phyloP scores from a whole-genome alignment of 768 basidiomycete genomes.

The Lactifluus rugatus region DNA sequence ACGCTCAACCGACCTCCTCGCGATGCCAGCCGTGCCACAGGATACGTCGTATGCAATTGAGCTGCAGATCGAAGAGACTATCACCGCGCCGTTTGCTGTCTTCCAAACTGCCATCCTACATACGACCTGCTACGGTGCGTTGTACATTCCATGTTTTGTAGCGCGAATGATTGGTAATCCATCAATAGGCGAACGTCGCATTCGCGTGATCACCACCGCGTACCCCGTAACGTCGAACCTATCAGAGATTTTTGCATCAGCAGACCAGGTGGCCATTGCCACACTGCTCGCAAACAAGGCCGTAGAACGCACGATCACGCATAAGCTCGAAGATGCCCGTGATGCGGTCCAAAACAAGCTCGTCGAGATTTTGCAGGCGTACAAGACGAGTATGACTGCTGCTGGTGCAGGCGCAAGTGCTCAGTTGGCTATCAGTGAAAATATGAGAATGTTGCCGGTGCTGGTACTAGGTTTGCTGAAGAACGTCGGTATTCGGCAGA shows the following conservation, averaged over 20 bases:
- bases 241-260: constrained; percentile 83
- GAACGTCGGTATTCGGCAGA: constrained; percentile 93
- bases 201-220: constrained; percentile 82
- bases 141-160: not conserved
- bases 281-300: constrained; percentile 87
- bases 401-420: constrained; percentile 90
- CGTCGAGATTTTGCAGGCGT: constrained; percentile 74
- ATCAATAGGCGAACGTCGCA: constrained; percentile 54
- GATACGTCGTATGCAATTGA: constrained; percentile 52
- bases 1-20: constrained; percentile 46
- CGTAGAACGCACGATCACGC: constrained; percentile 76
- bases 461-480: constrained; percentile 85
- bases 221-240: constrained; percentile 82
- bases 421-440: constrained; percentile 85
- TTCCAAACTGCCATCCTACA: constrained; percentile 48
- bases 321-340: constrained; percentile 83
- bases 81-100: constrained; percentile 39
- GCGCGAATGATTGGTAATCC: not conserved
- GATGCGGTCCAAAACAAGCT: constrained; percentile 78
- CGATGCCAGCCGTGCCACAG: constrained; percentile 44
- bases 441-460: constrained; percentile 90
- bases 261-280: constrained; percentile 78
- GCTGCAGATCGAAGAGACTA: constrained; percentile 44
- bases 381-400: constrained; percentile 95
- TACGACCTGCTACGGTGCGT: constrained; percentile 39